phyloP scores from a whole-genome alignment of 306 rosid species.

The Malus sieversii region DNA sequence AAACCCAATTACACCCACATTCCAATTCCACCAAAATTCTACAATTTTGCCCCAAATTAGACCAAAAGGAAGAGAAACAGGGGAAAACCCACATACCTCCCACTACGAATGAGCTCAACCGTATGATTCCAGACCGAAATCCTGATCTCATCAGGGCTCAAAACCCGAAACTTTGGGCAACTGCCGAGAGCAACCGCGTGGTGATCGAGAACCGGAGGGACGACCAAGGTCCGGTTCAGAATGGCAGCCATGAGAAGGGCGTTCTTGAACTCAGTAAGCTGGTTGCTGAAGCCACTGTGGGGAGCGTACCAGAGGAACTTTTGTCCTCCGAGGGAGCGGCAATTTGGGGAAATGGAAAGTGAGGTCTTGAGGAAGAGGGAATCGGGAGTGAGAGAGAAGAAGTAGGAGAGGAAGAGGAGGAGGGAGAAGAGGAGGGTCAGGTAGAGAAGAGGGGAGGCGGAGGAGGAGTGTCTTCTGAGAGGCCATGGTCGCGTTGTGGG shows the following conservation, averaged over 20 bases:
- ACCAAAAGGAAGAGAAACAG: background rate
- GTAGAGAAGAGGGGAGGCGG: conserved; percentile 31
- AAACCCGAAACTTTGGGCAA: conserved; percentile 78
- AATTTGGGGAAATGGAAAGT: conserved; percentile 14
- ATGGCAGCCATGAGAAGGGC: conserved; percentile 58
- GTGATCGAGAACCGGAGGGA: conserved; percentile 81
- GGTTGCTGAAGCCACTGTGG: conserved; percentile 88
- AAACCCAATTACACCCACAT: background rate
- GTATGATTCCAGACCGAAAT: conserved; percentile 71
- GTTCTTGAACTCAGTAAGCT: conserved; percentile 72
- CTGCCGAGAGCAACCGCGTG: conserved; percentile 82
- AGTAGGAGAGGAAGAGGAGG: conserved; percentile 31
- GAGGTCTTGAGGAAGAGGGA: conserved; percentile 9
- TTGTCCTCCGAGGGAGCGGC: conserved; percentile 36
- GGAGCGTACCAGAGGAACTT: conserved; percentile 78
- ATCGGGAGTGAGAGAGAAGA: conserved; percentile 23
- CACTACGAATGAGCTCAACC: conserved; percentile 43
- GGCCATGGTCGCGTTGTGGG: conserved; percentile 27
- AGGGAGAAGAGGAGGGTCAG: conserved; percentile 23
- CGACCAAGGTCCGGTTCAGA: conserved; percentile 70
- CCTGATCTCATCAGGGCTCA: conserved; percentile 43
- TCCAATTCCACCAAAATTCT: background rate
- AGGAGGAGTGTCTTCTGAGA: conserved; percentile 22
- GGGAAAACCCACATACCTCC: conserved; percentile 38
- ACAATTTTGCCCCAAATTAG: background rate